phyloP scores from a whole-genome alignment of 75 land plant species.

The Sequoiadendron giganteum region DNA sequence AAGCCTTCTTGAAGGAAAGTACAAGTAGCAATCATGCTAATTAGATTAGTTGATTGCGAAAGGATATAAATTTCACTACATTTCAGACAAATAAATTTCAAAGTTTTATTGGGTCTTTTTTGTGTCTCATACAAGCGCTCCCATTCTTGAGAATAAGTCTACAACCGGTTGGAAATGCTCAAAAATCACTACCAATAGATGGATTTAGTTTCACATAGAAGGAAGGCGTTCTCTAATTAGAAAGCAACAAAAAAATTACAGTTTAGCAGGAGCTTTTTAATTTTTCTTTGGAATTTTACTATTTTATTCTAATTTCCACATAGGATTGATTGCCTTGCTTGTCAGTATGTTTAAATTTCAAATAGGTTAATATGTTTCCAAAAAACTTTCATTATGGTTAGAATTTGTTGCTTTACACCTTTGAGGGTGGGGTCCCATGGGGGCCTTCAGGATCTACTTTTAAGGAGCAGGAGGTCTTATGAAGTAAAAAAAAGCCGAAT shows the following conservation, averaged over 20 bases:
- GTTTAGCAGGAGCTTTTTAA: background rate
- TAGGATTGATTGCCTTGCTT: background rate
- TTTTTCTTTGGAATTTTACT: background rate
- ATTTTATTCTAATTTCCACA: background rate
- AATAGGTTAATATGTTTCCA: background rate
- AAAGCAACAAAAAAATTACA: background rate
- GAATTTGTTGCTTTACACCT: background rate
- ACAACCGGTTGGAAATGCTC: background rate
- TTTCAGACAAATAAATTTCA: background rate
- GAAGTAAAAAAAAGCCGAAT: too few relatives aligned
- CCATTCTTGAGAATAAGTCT: background rate
- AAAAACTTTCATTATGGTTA: background rate
- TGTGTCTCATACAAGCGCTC: background rate
- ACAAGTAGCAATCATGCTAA: background rate
- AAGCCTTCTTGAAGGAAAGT: background rate
- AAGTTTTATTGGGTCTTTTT: background rate
- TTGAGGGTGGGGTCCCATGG: too few relatives aligned
- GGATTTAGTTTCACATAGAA: background rate
- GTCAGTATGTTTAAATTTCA: background rate
- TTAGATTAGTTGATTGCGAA: background rate
- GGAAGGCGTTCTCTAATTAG: background rate
- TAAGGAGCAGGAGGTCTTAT: too few relatives aligned
- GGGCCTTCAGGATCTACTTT: too few relatives aligned
- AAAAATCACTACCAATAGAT: background rate
- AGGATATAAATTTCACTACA: background rate